Evolutionary conservation across 1,139 yeast genomes (phyloP).

Genomic region (Magnusiomyces fungicola): DNA sequence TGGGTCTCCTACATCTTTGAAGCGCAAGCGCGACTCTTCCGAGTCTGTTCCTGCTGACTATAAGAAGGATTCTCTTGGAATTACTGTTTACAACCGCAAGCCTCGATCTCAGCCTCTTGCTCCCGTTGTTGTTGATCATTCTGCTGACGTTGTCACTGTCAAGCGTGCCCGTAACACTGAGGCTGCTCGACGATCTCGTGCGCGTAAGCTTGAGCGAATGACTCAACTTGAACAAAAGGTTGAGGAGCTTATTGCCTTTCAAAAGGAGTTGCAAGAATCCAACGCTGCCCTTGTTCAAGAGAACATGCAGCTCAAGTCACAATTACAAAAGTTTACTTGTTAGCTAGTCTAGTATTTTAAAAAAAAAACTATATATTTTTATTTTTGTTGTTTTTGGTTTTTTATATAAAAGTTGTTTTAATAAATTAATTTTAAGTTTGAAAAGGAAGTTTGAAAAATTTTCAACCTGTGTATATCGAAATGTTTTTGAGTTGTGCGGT

Average conservation of each 20-base stretch:
- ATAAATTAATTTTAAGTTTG: no score
- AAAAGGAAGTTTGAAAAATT: no score
- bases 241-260: slow-evolving; percentile 46
- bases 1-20: slow-evolving; percentile 6
- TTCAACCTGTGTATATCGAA: no score
- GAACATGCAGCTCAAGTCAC: neutral
- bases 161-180: slow-evolving; percentile 96
- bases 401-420: neutral
- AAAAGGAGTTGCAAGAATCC: slow-evolving; percentile 29
- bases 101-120: slow-evolving; percentile 42
- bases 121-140: slow-evolving; percentile 50
- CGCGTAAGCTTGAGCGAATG: slow-evolving; percentile 93
- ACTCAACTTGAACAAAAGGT: slow-evolving; percentile 74
- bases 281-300: slow-evolving; percentile 29
- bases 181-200: slow-evolving; percentile 95
- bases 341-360: neutral
- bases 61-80: slow-evolving; percentile 34
- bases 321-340: neutral
- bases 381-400: neutral
- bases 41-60: slow-evolving; percentile 17
- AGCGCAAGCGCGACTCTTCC: slow-evolving; percentile 13
- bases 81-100: slow-evolving; percentile 35
- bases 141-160: slow-evolving; percentile 30
- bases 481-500: no score
- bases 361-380: neutral